phyloP scores from a whole-genome alignment of 352 stramenopile genomes.

The Pythium folliculosum region DNA sequence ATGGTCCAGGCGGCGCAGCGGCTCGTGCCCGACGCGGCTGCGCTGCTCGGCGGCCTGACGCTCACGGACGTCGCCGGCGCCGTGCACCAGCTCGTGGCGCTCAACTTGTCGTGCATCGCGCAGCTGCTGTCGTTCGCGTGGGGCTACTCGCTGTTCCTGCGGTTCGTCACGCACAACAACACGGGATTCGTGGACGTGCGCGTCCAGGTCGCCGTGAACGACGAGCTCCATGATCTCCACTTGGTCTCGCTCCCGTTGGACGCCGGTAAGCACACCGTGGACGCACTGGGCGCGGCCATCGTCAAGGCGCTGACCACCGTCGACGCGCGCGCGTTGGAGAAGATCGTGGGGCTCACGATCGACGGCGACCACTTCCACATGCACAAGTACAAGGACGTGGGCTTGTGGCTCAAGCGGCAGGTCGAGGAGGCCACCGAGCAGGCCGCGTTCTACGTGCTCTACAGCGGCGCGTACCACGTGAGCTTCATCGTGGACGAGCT shows the following conservation, averaged over 20 bases:
- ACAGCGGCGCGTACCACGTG: constrained; percentile 44
- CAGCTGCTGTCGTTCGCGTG: constrained; percentile 39
- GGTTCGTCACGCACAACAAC: constrained; percentile 38
- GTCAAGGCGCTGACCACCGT: constrained; percentile 34
- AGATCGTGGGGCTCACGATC: constrained; percentile 47
- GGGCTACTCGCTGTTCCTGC: constrained; percentile 46
- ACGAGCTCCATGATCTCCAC: constrained; percentile 55
- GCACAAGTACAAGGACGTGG: constrained; percentile 37
- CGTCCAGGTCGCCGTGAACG: constrained; percentile 40
- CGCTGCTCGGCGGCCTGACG: constrained; percentile 17
- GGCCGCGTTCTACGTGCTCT: constrained; percentile 43
- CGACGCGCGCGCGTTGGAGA: constrained; percentile 41
- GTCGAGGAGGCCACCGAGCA: constrained; percentile 27
- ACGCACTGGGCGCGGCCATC: constrained; percentile 30
- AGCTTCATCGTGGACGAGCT: constrained; percentile 49
- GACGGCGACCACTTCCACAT: constrained; percentile 56
- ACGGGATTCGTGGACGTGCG: constrained; percentile 47
- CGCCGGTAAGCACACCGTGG: constrained; percentile 33
- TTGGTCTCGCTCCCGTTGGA: constrained; percentile 42
- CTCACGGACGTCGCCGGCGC: constrained; percentile 28
- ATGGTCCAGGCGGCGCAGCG: constrained; percentile 42
- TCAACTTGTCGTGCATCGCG: constrained; percentile 42
- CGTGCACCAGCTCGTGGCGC: constrained; percentile 37
- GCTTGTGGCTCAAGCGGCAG: constrained; percentile 31
- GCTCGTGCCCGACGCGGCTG: constrained; percentile 27